Evolutionary conservation across 176 grass and related monocot genomes (phyloP), one percentile per base, ranked within the genome.

Genomic region (Saccharum officinarum): DNA sequence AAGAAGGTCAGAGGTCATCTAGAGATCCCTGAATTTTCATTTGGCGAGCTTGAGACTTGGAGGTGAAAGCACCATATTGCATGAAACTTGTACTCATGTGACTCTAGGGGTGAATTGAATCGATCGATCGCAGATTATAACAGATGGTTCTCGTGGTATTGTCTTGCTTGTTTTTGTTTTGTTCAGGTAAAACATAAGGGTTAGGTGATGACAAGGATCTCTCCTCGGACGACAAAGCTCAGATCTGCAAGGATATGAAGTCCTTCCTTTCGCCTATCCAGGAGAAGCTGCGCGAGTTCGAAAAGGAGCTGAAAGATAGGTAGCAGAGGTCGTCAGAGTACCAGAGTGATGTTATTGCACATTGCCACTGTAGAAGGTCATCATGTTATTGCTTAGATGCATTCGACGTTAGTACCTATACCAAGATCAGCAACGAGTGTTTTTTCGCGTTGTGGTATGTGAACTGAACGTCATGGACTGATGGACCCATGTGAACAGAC

Each of bases 21-120:
- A 63, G 89, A 93, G 28, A 90, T 93, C 66, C 91, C 89, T 20
- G 94, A 97, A 81, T 90, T 97, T 80, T 97, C 94, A 76, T 94
- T 90, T 86, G 94, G 94, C 2, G 94, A 97, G 80, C 79, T 97
- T 22, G 94, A 39, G 94, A 97, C 73, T 84, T 97, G 26, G 73
- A 93, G 91, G 89, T 92, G 83, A 63, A 17, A 26, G 5, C 22
- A 41, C 3, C 4, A 23, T 39, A 37, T 67, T 77, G 10, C 38
- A 6, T 23, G 18, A 17, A 12, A 54, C 31, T 44, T 46, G 0
- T 55, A 13, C 33, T 23, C 25, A 42, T 13, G 18, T 23, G 7
- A 39, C 41, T 30, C 22, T 20, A 30, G 82, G 45, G 1, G 31
- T 50, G 20, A 26, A 7, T 65, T 3, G 62, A 55, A 16, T 5